Conservation (phyloP, 768 basidiomycete species). For the Phanerochaete sordida region DNA sequence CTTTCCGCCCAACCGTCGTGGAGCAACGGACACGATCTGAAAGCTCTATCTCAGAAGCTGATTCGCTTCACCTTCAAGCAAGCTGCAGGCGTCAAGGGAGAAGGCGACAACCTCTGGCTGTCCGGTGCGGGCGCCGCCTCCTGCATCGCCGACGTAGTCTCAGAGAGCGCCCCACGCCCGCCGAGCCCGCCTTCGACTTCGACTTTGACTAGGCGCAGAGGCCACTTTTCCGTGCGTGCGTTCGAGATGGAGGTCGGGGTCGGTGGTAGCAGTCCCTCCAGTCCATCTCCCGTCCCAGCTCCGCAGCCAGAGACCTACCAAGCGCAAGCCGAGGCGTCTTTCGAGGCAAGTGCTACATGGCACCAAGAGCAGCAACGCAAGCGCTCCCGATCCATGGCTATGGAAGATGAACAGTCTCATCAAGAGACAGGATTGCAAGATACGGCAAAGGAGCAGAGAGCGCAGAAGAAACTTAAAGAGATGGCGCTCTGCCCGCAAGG, state of each 20-base stretch:
- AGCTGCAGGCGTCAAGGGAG: background rate
- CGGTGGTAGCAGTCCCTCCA: constrained; percentile 30
- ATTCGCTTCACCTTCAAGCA: constrained; percentile 33
- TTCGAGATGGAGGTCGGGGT: constrained; percentile 45
- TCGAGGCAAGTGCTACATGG: too few species aligned
- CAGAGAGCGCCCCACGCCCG: too few species aligned
- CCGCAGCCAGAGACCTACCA: too few species aligned
- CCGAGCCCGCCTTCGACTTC: too few species aligned
- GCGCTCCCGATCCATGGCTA: too few species aligned
- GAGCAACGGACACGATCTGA: constrained; percentile 69
- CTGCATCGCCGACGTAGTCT: constrained; percentile 16
- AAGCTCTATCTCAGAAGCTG: constrained; percentile 49
- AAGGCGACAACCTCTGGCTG: constrained; percentile 18
- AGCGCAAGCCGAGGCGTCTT: too few species aligned
- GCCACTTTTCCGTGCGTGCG: background rate
- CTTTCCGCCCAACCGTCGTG: constrained; percentile 49
- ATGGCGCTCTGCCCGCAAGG: constrained; percentile 51
- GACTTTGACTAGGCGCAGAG: constrained; percentile 6
- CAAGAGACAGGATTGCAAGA: constrained; percentile 25
- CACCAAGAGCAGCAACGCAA: too few species aligned
- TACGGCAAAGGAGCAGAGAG: constrained; percentile 37
- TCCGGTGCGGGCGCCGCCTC: constrained; percentile 25
- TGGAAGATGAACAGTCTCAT: too few species aligned
- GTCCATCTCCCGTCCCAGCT: too few species aligned
- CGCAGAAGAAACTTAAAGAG: constrained; percentile 36